Evolutionary conservation across 1,284 basidiomycete species (phyloP).

Genomic region (Pseudozyma sp.): DNA sequence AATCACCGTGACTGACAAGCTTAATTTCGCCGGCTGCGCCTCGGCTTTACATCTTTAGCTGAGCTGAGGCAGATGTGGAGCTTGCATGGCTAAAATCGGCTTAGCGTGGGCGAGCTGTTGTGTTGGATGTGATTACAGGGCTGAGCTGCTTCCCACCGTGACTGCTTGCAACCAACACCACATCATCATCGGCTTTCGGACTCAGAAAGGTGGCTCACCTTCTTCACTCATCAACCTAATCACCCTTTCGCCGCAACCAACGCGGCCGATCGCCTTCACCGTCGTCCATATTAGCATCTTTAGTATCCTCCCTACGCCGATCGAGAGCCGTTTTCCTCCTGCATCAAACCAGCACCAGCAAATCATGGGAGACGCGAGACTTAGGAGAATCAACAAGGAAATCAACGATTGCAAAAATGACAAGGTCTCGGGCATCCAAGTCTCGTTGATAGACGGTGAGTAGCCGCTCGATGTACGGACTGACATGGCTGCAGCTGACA

Average conservation of each 20-base stretch:
- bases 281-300: not conserved
- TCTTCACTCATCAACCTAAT: slow-evolving; percentile 14
- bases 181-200: too few species aligned
- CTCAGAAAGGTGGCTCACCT: not conserved
- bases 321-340: not conserved
- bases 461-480: not conserved
- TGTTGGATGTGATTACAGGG: slow-evolving; percentile 27
- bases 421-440: slow-evolving; percentile 83
- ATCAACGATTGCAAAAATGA: slow-evolving; percentile 89
- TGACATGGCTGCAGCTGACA: slow-evolving; percentile 1
- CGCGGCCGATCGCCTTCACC: not conserved
- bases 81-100: not conserved
- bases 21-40: not conserved
- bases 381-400: slow-evolving; percentile 88
- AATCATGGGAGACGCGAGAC: slow-evolving; percentile 78
- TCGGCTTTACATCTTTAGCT: slow-evolving; percentile 7
- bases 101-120: slow-evolving; percentile 14
- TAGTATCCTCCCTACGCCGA: too few species aligned
- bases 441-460: slow-evolving; percentile 80
- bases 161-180: too few species aligned
- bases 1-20: not conserved
- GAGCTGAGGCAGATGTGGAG: slow-evolving; percentile 4
- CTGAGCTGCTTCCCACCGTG: not conserved
- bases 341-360: not conserved
- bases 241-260: slow-evolving; percentile 1